phyloP scores from a whole-genome alignment of 2,329 filamentous ascomycete genomes.

The Tympanopsis confertula region DNA sequence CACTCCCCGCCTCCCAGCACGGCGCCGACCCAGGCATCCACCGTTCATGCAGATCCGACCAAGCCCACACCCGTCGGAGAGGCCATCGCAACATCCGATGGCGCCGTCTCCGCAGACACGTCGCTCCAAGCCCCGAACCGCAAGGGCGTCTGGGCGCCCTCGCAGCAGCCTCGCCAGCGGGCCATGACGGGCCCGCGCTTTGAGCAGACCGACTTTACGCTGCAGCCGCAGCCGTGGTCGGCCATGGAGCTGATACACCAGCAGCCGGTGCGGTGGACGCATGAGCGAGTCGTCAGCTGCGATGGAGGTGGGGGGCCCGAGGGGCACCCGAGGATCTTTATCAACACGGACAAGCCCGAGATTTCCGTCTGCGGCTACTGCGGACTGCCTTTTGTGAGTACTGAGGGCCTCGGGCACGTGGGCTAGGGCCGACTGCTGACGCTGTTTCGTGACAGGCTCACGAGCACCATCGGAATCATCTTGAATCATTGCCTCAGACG shows the following conservation, averaged over 20 bases:
- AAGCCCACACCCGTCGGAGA: constrained; percentile 28
- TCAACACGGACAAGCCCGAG: constrained; percentile 95
- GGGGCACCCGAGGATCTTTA: constrained; percentile 88
- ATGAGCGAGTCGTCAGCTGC: constrained; percentile 71
- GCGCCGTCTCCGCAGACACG: constrained; percentile 38
- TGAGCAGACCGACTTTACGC: constrained; percentile 79
- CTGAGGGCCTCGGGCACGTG: no score
- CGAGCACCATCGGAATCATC: constrained; percentile 73
- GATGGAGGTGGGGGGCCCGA: constrained; percentile 84
- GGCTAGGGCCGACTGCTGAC: no score
- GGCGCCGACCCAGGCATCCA: no score
- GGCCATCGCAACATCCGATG: constrained; percentile 17
- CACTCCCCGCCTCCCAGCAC: no score
- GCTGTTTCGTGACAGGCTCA: constrained; percentile 61
- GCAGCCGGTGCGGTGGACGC: constrained; percentile 85
- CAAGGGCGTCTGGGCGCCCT: constrained; percentile 67
- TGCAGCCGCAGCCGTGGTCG: constrained; percentile 73
- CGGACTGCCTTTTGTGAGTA: constrained; percentile 77
- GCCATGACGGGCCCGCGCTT: constrained; percentile 93
- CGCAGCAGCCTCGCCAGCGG: constrained; percentile 66
- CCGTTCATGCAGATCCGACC: no score
- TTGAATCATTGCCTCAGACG: constrained; percentile 73
- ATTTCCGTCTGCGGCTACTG: constrained; percentile 87
- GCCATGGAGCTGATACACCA: constrained; percentile 95
- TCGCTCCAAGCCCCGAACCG: constrained; percentile 79